These are phyloP conservation scores for Stropharia rugosoannulata DNA, from an alignment of 768 basidiomycete species.

Conservation along the genomic window DNA sequence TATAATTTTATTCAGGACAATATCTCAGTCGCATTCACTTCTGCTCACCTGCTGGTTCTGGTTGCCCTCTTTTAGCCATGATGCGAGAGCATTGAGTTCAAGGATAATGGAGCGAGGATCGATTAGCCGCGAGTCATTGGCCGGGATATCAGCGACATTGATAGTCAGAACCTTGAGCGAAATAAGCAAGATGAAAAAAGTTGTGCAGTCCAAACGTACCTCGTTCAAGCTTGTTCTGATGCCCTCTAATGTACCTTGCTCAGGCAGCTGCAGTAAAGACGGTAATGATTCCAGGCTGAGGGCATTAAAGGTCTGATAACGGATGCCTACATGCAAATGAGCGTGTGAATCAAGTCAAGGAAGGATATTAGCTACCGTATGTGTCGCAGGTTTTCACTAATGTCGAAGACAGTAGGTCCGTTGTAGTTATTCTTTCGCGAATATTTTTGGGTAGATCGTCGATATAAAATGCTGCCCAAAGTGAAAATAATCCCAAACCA, in stretches of 20 bases:
- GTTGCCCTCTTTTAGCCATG: background rate
- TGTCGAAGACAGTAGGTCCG: conserved; percentile 13
- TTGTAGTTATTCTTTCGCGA: conserved; percentile 3
- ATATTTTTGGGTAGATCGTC: conserved; percentile 18
- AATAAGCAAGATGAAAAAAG: background rate
- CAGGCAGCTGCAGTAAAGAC: conserved; percentile 14
- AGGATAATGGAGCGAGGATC: conserved; percentile 26
- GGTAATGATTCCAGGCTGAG: conserved; percentile 37
- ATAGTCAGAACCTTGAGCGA: conserved; percentile 12
- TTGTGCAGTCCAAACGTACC: conserved; percentile 5
- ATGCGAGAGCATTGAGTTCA: conserved; percentile 34
- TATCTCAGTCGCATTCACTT: background rate
- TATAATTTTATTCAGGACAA: background rate
- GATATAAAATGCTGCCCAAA: conserved; percentile 60
- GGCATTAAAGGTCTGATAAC: conserved; percentile 39
- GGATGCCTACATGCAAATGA: conserved; percentile 28
- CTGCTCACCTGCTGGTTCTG: background rate
- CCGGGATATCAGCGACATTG: background rate
- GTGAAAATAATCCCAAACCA: conserved; percentile 70
- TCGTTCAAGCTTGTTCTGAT: conserved; percentile 16
- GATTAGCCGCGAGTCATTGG: conserved; percentile 3
- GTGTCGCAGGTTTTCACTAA: conserved; percentile 17
- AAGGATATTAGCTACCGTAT: conserved; percentile 10
- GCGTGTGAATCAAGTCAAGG: background rate
- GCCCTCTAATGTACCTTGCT: conserved; percentile 8